Evolutionary conservation across 2,329 filamentous ascomycete species (phyloP), one percentile per base, ranked within the genome.

Genomic region (Cyphellophora attinorum): DNA sequence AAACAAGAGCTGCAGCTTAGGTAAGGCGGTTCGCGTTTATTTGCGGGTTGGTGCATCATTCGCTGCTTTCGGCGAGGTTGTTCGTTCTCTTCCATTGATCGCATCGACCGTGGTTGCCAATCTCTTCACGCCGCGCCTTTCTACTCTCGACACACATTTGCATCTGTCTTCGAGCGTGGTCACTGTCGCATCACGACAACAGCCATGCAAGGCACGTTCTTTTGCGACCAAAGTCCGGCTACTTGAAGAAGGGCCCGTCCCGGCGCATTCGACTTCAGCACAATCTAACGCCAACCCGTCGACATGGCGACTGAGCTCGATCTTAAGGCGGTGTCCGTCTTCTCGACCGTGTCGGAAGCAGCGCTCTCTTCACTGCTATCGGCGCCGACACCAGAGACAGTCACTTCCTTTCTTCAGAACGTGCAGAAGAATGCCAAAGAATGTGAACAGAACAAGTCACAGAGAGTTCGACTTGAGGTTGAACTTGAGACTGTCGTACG

Each of bases 401-500:
- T 95, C 45, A 71, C 74, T 39, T 67, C 74, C 27, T 68, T 98
- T 34, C 71, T 98, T 27, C 68, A 75, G 42, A 79, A 82, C 16
- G 74, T 96, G 34, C 73, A 79, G 15, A 64, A 67, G 18, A 94
- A 91, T 58, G 85, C 84, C 21, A 82, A 79, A 50, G 85, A 94
- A 51, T 80, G 76, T 50, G 85, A 94, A 54, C 73, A 78, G 25
- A 64, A 94, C 27, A 85, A 81, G 50, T 80, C 89, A 6, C 84
- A 93, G 46, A 96, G 95, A 62, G 71, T 95, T 29, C 80, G 85
- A 47, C 67, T 84, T 29, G 85, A 94, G 51, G 91, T 98, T 29
- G 88, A 96, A 64, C 73, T 96, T 5, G 91, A 98, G 58, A 91
- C 85, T 58, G 81, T 81, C 12, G 80, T 94, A 31, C 80, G 86